phyloP scores from a whole-genome alignment of 176 grass and related monocot genomes.

The Elaeis guineensis region DNA sequence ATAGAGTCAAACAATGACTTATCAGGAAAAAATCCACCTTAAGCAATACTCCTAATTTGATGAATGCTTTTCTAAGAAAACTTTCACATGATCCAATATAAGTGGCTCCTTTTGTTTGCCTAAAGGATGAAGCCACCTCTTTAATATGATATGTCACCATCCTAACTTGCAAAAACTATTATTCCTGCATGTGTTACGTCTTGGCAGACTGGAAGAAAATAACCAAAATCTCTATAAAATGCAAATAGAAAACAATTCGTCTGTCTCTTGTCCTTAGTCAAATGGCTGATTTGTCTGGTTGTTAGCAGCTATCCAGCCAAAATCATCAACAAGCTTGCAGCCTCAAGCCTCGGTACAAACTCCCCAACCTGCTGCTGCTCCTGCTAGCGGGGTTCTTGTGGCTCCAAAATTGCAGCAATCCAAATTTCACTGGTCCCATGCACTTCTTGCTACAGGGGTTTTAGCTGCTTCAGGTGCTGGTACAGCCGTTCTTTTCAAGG shows the following conservation, averaged over 20 bases:
- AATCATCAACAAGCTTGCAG: not conserved
- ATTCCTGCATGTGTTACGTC: too few species aligned
- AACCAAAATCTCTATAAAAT: too few species aligned
- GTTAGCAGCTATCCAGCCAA: conserved; percentile 1
- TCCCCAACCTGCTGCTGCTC: not conserved
- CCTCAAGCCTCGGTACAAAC: conserved; percentile 7
- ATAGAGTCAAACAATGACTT: too few species aligned
- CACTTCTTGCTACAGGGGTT: conserved; percentile 19
- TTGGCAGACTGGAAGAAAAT: too few species aligned
- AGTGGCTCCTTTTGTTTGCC: too few species aligned
- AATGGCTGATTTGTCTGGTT: not conserved
- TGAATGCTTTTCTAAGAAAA: too few species aligned
- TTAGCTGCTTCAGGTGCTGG: conserved; percentile 14
- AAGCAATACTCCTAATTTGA: too few species aligned
- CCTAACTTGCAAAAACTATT: too few species aligned
- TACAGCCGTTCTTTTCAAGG: conserved; percentile 14
- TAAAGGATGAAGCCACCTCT: too few species aligned
- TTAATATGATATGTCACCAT: too few species aligned
- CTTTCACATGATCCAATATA: too few species aligned
- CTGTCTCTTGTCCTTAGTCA: not conserved
- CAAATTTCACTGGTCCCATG: conserved; percentile 11
- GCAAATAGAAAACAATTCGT: not conserved
- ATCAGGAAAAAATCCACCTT: too few species aligned
- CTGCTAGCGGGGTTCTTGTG: not conserved
- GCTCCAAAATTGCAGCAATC: not conserved